Base-by-base conservation (phyloP, 148 eudicot species). In the Camellia lanceoleosa region DNA sequence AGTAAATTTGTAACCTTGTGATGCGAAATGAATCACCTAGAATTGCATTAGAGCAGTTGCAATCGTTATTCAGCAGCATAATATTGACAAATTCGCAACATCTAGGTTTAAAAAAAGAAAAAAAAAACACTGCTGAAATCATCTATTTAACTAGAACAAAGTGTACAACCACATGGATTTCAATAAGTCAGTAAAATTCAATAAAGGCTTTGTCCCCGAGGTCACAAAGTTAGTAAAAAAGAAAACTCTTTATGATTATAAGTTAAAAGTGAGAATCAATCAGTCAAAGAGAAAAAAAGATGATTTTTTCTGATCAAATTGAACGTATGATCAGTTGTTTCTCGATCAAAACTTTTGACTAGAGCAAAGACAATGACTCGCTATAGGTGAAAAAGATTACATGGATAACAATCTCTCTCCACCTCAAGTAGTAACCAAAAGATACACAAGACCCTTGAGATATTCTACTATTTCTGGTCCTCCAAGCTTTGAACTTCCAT, bases 381-480 rank as follows among this genome's bases (percentile, higher is more conserved):
- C 54, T 30, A 13, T 4, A 55, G 18, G 52, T n/a, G 2, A 9
- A 43, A 1, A 73, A 30, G 13, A 1, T 42, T 8, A 47, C 10
- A 47, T 7, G 1, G 38, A 20, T 18, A 16, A 3, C 12, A 38
- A 5, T 46, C 58, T 61, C 68, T 5, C 16, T 75, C 47, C 60
- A 38, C 55, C 71, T 90, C 80, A 95, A 78, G 97, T 95, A 43
- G 97, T 90, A 76, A 93, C 84, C 70, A 95, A 86, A 70, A 95
- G 97, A 83, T 95, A 90, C 51, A 91, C 78, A 62, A 93, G 95
- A 68, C 97, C 97, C 85, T 93, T 95, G 75, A 93, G 82, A 83
- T 95, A 93, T 79, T 90, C 93, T 4, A 92, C 97, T 56, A 95
- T 93, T 88, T 93, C 97, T 49, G 99, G 90, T 80, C 99, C 97